A percentile compares a stretch with the other conserved stretches of the same genome.
Evolutionary conservation across 768 basidiomycete genomes (phyloP).

Genomic region (Daedaleopsis sinensis): DNA sequence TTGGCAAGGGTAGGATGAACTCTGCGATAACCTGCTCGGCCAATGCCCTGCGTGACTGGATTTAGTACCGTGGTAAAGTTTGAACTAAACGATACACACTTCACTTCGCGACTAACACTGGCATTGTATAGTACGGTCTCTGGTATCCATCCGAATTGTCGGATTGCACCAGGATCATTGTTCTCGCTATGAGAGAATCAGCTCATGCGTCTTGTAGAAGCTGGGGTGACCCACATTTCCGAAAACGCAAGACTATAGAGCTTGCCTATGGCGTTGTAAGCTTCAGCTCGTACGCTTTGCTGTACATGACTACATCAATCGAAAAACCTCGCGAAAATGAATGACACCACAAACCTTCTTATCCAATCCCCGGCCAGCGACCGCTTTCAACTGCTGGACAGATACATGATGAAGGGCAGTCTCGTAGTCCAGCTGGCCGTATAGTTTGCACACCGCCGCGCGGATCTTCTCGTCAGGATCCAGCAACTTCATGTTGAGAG

Average conservation of each 20-base stretch:
- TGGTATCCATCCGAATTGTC: slow-evolving; percentile 94
- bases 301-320: slow-evolving; percentile 28
- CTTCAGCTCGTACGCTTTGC: slow-evolving; percentile 70
- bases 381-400: slow-evolving; percentile 55
- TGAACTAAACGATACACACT: slow-evolving; percentile 41
- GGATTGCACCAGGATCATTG: slow-evolving; percentile 68
- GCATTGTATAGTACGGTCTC: slow-evolving; percentile 63
- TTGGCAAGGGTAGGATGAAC: slow-evolving; percentile 82
- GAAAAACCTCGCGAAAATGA: not conserved
- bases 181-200: slow-evolving; percentile 61
- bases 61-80: not conserved
- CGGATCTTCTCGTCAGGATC: slow-evolving; percentile 95
- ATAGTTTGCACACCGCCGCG: slow-evolving; percentile 79
- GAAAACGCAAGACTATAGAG: slow-evolving; percentile 82
- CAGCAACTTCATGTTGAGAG: slow-evolving; percentile 63
- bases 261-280: slow-evolving; percentile 74
- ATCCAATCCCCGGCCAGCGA: slow-evolving; percentile 79
- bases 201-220: not conserved
- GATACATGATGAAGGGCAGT: slow-evolving; percentile 83
- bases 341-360: slow-evolving; percentile 66
- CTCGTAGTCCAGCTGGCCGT: slow-evolving; percentile 88
- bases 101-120: slow-evolving; percentile 55
- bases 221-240: slow-evolving; percentile 71
- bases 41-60: slow-evolving; percentile 42
- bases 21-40: slow-evolving; percentile 72